These are phyloP conservation scores for Luffa aegyptiaca DNA, from an alignment of 306 rosid genomes.

Conservation along the genomic window DNA sequence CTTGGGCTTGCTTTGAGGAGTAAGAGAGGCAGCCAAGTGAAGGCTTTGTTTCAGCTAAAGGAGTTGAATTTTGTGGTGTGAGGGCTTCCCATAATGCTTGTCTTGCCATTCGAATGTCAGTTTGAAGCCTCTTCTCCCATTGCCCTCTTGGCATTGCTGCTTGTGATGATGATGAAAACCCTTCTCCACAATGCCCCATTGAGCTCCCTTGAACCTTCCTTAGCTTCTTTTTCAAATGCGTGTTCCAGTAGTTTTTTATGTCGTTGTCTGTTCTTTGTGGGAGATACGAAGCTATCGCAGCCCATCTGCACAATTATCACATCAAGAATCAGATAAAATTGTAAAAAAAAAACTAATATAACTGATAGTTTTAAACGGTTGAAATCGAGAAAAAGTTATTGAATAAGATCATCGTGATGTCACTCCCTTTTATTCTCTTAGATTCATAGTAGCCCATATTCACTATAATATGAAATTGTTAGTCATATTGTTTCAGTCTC, in stretches of 20 bases:
- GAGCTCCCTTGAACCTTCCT: constrained; percentile 31
- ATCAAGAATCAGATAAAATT: too few species aligned
- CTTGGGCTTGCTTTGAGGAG: not conserved
- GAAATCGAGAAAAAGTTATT: too few species aligned
- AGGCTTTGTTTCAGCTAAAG: not conserved
- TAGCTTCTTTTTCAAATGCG: constrained; percentile 55
- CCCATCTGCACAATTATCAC: constrained; percentile 36
- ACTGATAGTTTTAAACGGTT: too few species aligned
- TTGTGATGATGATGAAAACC: constrained; percentile 2
- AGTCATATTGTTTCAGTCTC: not conserved
- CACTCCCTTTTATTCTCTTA: too few species aligned
- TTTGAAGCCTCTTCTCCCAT: constrained; percentile 74
- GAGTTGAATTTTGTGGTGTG: constrained; percentile 25
- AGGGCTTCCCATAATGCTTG: constrained; percentile 51
- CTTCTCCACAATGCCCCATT: constrained; percentile 15
- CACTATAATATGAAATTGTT: not conserved
- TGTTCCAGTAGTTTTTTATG: constrained; percentile 63
- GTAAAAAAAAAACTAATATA: too few species aligned
- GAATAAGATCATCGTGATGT: not conserved
- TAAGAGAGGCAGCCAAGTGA: not conserved
- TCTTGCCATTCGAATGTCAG: constrained; percentile 49
- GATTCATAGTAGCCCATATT: too few species aligned
- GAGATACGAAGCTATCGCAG: constrained; percentile 69
- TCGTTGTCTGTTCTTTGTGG: constrained; percentile 72
- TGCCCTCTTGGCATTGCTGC: constrained; percentile 45